A percentile compares a stretch with the other conserved stretches of the same genome.
These are phyloP conservation scores for Ophiostoma sp. DNA, from an alignment of 2,329 filamentous ascomycete species.

Conservation along the genomic window DNA sequence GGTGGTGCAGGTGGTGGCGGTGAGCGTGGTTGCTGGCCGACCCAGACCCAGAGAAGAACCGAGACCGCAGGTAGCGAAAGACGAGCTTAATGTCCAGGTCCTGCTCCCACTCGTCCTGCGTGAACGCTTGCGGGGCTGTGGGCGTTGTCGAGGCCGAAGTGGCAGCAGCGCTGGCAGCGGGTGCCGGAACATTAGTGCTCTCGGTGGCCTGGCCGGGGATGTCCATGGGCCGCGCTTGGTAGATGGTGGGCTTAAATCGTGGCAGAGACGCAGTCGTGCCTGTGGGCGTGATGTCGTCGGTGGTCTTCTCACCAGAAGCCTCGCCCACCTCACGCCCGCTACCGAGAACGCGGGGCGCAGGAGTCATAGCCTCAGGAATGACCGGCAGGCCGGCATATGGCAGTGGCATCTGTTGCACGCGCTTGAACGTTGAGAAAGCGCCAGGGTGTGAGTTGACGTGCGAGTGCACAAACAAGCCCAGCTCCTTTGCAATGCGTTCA, in stretches of 20 bases:
- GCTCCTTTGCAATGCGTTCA: conserved; percentile 80
- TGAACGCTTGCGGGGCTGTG: conserved; percentile 43
- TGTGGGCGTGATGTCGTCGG: conserved; percentile 24
- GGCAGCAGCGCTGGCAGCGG: conserved; percentile 17
- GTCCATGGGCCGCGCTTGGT: conserved; percentile 41
- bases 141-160: not conserved
- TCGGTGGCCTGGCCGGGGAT: conserved; percentile 37
- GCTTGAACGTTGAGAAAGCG: conserved; percentile 80
- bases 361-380: conserved; percentile 53
- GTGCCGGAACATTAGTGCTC: conserved; percentile 16
- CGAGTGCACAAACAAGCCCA: conserved; percentile 78
- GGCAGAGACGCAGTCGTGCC: conserved; percentile 41
- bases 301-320: not conserved
- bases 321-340: conserved; percentile 19
- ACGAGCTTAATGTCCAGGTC: conserved; percentile 89
- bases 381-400: conserved; percentile 78
- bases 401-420: conserved; percentile 62
- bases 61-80: conserved; percentile 79
- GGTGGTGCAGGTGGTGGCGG: conserved; percentile 20
- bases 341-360: conserved; percentile 12
- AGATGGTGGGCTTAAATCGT: conserved; percentile 53
- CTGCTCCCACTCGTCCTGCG: conserved; percentile 87
- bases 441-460: conserved; percentile 79
- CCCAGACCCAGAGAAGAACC: conserved; percentile 61
- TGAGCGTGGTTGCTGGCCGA: conserved; percentile 15